phyloP scores from a whole-genome alignment of 2,329 filamentous ascomycete genomes.

The Colletotrichum lini region DNA sequence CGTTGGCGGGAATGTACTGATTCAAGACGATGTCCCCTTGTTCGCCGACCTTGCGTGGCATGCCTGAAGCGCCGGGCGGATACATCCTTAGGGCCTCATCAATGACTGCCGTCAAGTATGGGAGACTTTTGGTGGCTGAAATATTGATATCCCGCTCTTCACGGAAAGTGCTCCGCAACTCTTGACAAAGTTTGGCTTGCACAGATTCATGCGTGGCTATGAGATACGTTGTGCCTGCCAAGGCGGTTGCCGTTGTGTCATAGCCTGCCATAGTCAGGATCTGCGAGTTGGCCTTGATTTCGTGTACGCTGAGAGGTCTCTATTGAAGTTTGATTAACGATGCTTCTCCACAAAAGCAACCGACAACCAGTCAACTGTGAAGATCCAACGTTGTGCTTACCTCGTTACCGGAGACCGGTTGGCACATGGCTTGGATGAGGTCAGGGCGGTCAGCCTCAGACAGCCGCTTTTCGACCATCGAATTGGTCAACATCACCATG shows the following conservation, averaged over 20 bases:
- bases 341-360: no score
- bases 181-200: constrained; percentile 50
- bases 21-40: constrained; percentile 52
- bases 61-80: constrained; percentile 47
- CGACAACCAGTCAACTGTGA: no score
- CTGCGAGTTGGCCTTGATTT: constrained; percentile 34
- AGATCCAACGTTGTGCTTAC: neutral
- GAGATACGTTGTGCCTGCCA: constrained; percentile 47
- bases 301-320: constrained; percentile 8
- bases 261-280: constrained; percentile 49
- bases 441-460: neutral
- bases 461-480: constrained; percentile 10
- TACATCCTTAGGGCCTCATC: constrained; percentile 60
- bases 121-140: constrained; percentile 47
- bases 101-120: constrained; percentile 57
- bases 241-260: constrained; percentile 52
- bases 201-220: constrained; percentile 49
- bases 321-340: neutral
- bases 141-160: constrained; percentile 54
- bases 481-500: neutral
- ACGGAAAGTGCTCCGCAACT: constrained; percentile 54
- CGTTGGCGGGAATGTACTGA: constrained; percentile 50
- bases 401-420: neutral
- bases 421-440: constrained; percentile 5
- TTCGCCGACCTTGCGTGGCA: constrained; percentile 48